These are phyloP conservation scores for Coprinopsis sp. DNA, from an alignment of 768 basidiomycete genomes.

Conservation along the genomic window DNA sequence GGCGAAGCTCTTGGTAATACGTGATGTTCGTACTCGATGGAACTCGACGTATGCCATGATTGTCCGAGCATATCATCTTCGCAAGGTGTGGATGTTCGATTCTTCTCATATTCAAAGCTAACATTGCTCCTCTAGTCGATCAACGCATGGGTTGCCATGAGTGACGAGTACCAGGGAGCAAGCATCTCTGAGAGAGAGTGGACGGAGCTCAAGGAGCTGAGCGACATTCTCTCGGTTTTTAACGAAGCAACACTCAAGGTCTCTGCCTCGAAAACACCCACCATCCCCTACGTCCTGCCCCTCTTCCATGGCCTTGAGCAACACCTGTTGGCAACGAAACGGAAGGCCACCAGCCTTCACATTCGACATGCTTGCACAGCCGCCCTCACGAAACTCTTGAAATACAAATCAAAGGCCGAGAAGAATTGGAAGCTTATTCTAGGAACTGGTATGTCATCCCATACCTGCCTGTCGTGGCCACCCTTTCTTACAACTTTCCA, in stretches of 20 bases:
- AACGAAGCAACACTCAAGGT: slow-evolving; percentile 24
- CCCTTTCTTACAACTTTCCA: slow-evolving; percentile 1
- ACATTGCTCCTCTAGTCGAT: too few relatives aligned
- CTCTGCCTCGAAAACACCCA: slow-evolving; percentile 20
- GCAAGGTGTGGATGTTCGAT: slow-evolving; percentile 18
- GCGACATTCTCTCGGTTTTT: slow-evolving; percentile 25
- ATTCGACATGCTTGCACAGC: slow-evolving; percentile 17
- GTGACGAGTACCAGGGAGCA: slow-evolving; percentile 11
- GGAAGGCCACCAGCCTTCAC: background rate
- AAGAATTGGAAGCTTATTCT: slow-evolving; percentile 22
- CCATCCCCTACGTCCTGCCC: slow-evolving; percentile 28
- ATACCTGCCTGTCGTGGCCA: background rate
- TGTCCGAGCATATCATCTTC: slow-evolving; percentile 17
- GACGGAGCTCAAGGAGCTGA: slow-evolving; percentile 16
- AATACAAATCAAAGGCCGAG: slow-evolving; percentile 20
- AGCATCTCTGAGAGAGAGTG: slow-evolving; percentile 17
- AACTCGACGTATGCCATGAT: slow-evolving; percentile 33
- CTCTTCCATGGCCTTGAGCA: slow-evolving; percentile 23
- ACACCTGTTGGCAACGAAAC: slow-evolving; percentile 13
- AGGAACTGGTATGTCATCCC: slow-evolving; percentile 22
- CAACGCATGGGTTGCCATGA: slow-evolving; percentile 25
- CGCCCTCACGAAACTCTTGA: slow-evolving; percentile 23
- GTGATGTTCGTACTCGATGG: slow-evolving; percentile 29
- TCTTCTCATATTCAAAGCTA: background rate
- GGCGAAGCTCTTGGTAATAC: slow-evolving; percentile 22